phyloP scores from a whole-genome alignment of 352 stramenopile genomes.

The Globisporangium perplexum region DNA sequence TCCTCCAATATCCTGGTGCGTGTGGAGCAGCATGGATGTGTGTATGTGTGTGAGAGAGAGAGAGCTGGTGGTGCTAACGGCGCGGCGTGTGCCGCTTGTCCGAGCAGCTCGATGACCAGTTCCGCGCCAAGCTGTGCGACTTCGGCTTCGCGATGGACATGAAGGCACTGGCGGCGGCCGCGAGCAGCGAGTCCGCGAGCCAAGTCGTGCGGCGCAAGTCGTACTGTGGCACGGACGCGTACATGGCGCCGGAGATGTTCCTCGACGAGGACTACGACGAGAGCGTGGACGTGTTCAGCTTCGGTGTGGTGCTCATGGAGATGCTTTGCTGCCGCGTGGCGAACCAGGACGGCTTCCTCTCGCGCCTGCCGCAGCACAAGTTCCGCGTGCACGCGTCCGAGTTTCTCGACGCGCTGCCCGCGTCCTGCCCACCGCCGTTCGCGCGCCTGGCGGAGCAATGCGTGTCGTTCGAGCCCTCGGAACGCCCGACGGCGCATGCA shows the following conservation, averaged over 20 bases:
- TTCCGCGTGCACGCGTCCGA: slow-evolving; percentile 58
- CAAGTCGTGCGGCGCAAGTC: slow-evolving; percentile 62
- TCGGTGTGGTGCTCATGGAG: slow-evolving; percentile 85
- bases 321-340: slow-evolving; percentile 74
- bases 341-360: slow-evolving; percentile 74
- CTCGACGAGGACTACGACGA: slow-evolving; percentile 83
- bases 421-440: slow-evolving; percentile 49
- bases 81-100: neutral
- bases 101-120: slow-evolving; percentile 47
- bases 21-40: neutral
- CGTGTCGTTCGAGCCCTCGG: slow-evolving; percentile 67
- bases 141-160: slow-evolving; percentile 82
- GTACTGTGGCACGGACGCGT: slow-evolving; percentile 83
- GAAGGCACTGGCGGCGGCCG: slow-evolving; percentile 10
- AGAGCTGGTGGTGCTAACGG: no score
- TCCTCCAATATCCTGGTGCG: slow-evolving; percentile 77
- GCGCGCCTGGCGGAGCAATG: slow-evolving; percentile 63
- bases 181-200: slow-evolving; percentile 19
- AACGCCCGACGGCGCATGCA: slow-evolving; percentile 42
- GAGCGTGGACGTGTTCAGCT: slow-evolving; percentile 83
- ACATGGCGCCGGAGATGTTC: slow-evolving; percentile 84
- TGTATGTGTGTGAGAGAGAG: neutral
- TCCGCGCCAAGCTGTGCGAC: slow-evolving; percentile 76
- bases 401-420: slow-evolving; percentile 60
- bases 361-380: slow-evolving; percentile 80